Conservation (phyloP, 805 yeast genomes). For the Ogataea paraovalis region DNA sequence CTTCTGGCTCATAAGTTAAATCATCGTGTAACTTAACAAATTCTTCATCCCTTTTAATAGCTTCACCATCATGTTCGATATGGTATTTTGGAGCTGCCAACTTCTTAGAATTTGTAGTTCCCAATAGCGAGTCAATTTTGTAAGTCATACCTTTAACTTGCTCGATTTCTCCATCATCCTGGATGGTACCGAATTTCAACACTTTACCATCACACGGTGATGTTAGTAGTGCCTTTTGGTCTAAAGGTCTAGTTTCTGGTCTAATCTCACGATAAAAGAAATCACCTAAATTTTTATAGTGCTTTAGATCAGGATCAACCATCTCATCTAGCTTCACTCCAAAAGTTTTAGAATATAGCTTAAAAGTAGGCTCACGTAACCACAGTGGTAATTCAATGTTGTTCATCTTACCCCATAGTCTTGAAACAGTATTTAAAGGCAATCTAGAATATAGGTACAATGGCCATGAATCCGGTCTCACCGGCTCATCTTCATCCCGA, state of each 20-base stretch:
- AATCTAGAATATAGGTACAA: slow-evolving; percentile 84
- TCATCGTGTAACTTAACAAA: slow-evolving; percentile 15
- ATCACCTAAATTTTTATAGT: slow-evolving; percentile 79
- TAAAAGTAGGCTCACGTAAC: slow-evolving; percentile 79
- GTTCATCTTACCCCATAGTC: slow-evolving; percentile 93
- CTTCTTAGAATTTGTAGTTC: slow-evolving; percentile 42
- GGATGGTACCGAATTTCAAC: slow-evolving; percentile 68
- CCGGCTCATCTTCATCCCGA: slow-evolving; percentile 29
- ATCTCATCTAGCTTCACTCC: slow-evolving; percentile 90
- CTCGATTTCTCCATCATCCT: slow-evolving; percentile 81
- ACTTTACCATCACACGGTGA: slow-evolving; percentile 95
- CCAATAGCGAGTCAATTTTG: slow-evolving; percentile 82
- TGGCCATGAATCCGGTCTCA: slow-evolving; percentile 78
- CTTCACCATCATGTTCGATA: slow-evolving; percentile 35
- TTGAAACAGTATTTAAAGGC: slow-evolving; percentile 85
- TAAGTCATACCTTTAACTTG: slow-evolving; percentile 97
- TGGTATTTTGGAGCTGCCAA: slow-evolving; percentile 56
- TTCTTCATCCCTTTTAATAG: slow-evolving; percentile 12
- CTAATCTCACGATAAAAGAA: slow-evolving; percentile 82
- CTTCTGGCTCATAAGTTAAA: slow-evolving; percentile 54
- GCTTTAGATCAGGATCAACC: slow-evolving; percentile 71
- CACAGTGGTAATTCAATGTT: slow-evolving; percentile 80
- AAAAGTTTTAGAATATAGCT: slow-evolving; percentile 70
- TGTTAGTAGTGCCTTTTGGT: slow-evolving; percentile 58
- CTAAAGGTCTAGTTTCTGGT: slow-evolving; percentile 77